These are phyloP conservation scores for Didymella segeticola DNA, from an alignment of 2,329 filamentous ascomycete species.

Conservation along the genomic window DNA sequence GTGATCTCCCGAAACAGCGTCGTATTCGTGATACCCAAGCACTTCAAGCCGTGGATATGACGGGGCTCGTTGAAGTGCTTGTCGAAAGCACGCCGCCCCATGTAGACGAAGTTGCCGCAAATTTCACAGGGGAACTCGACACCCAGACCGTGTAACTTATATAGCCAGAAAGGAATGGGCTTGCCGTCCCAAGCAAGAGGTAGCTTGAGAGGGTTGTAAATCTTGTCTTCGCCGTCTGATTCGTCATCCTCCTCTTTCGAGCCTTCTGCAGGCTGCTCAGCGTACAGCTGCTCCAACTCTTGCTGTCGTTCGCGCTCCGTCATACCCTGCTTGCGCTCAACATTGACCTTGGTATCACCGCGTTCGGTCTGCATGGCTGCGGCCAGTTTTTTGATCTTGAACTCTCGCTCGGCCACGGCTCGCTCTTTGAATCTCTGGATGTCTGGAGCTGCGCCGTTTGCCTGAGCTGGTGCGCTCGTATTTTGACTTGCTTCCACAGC, in stretches of 20 bases:
- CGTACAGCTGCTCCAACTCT: constrained; percentile 86
- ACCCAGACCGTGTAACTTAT: constrained; percentile 92
- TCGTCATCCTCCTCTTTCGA: constrained; percentile 71
- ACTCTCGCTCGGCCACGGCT: constrained; percentile 87
- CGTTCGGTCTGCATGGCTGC: constrained; percentile 85
- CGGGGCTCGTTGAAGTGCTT: constrained; percentile 97
- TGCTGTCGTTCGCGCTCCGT: constrained; percentile 94
- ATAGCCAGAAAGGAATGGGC: constrained; percentile 98
- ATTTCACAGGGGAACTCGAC: constrained; percentile 96
- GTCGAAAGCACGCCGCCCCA: constrained; percentile 93
- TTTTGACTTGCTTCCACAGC: constrained; percentile 67
- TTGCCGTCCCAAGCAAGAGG: constrained; percentile 98
- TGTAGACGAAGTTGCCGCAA: constrained; percentile 98
- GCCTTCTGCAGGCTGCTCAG: constrained; percentile 62
- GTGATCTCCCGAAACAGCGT: constrained; percentile 94
- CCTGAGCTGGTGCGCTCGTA: constrained; percentile 20
- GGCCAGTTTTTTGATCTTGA: constrained; percentile 79
- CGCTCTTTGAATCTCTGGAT: constrained; percentile 73
- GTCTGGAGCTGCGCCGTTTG: constrained; percentile 29
- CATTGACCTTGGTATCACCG: constrained; percentile 88
- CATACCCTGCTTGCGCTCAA: constrained; percentile 96
- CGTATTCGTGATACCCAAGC: constrained; percentile 90
- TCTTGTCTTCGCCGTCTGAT: constrained; percentile 75
- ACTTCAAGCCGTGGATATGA: constrained; percentile 93
- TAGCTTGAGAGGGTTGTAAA: constrained; percentile 96